Conservation (phyloP, 2,329 filamentous ascomycete genomes). For the Gnomoniopsis smithogilvyi region DNA sequence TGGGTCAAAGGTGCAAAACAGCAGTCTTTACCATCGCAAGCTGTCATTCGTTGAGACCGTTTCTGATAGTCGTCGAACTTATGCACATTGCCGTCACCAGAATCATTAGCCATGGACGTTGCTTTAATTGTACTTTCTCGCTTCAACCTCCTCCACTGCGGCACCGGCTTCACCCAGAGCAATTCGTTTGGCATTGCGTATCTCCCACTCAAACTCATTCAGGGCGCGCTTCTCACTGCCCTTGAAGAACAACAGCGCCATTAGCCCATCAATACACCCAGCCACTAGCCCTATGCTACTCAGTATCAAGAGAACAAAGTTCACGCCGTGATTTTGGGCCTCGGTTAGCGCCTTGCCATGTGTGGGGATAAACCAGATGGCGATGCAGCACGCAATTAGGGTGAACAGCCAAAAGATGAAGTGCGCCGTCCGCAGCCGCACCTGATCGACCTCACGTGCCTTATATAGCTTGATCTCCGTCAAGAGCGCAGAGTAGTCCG, state of each 20-base stretch:
- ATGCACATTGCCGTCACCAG: neutral
- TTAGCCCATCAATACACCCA: slow-evolving; percentile 79
- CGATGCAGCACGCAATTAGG: slow-evolving; percentile 72
- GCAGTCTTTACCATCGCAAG: neutral
- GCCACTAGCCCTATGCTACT: slow-evolving; percentile 73
- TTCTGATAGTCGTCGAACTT: neutral
- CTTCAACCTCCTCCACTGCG: neutral
- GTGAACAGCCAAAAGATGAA: slow-evolving; percentile 67
- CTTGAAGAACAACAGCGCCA: slow-evolving; percentile 89
- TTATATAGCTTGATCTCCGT: slow-evolving; percentile 66
- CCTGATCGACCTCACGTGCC: slow-evolving; percentile 68
- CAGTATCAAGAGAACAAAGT: slow-evolving; percentile 74
- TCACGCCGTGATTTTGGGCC: slow-evolving; percentile 27
- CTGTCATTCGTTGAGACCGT: neutral
- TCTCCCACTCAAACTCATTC: slow-evolving; percentile 92
- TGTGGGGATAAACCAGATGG: slow-evolving; percentile 78
- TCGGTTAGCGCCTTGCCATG: neutral
- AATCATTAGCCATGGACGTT: neutral
- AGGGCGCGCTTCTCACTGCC: slow-evolving; percentile 78
- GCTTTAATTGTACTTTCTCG: slow-evolving; percentile 1
- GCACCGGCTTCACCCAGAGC: slow-evolving; percentile 20
- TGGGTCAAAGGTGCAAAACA: neutral
- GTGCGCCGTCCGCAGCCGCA: slow-evolving; percentile 67
- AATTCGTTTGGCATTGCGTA: slow-evolving; percentile 61
- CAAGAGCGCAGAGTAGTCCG: slow-evolving; percentile 64